Conservation (phyloP, 306 rosid genomes). For the Cicer judaicum region DNA sequence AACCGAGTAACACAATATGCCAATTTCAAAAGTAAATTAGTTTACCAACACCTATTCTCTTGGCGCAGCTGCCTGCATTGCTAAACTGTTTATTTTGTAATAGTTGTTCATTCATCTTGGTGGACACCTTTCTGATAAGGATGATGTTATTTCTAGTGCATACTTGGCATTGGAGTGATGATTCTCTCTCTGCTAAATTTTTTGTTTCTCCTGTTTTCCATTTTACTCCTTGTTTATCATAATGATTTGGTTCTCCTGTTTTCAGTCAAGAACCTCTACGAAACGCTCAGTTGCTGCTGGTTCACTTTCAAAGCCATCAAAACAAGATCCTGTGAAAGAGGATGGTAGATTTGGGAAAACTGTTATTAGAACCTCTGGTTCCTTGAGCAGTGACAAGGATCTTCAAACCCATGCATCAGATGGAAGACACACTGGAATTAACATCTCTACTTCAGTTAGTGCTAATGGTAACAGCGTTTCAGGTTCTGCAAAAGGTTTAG, state of each 20-base stretch:
- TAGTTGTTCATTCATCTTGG: conserved; percentile 1
- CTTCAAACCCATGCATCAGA: conserved; percentile 60
- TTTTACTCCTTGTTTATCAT: conserved; percentile 4
- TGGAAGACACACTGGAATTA: conserved; percentile 62
- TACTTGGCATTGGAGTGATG: conserved; percentile 24
- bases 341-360: conserved; percentile 83
- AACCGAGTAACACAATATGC: conserved; percentile 2
- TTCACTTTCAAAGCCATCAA: conserved; percentile 66
- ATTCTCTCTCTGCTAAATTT: conserved; percentile 1
- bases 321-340: conserved; percentile 81
- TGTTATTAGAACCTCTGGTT: conserved; percentile 60
- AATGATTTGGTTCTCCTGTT: conserved; percentile 45
- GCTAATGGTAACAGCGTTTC: conserved; percentile 66
- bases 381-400: conserved; percentile 68
- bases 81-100: conserved; percentile 1
- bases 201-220: conserved; percentile 1
- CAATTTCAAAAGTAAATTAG: conserved; percentile 25
- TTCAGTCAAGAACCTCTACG: conserved; percentile 68
- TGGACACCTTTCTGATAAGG: conserved; percentile 16
- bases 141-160: background rate
- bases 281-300: conserved; percentile 71
- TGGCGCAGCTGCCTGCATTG: background rate
- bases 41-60: background rate
- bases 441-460: conserved; percentile 55
- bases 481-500: conserved; percentile 58